Base-by-base conservation (phyloP, 331 rosid species). In the Saraca asoca region DNA sequence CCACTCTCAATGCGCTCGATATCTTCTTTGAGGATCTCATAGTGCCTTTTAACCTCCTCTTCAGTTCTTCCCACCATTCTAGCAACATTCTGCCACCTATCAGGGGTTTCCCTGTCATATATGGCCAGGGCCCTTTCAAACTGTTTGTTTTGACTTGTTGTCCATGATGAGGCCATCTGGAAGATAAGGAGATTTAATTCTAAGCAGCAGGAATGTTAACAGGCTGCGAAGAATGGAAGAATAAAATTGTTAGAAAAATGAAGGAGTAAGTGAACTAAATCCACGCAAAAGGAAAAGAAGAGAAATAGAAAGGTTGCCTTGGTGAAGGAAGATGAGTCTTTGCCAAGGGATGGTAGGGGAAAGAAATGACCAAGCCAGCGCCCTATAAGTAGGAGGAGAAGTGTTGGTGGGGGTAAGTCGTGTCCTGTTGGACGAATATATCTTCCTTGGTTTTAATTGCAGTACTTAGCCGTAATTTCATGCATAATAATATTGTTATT, bases 21-120 rank as follows among this genome's bases (percentile, higher is more conserved):
- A 78, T 90, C 95, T 63, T 85, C 85, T 55, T 78, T 63, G 70
- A 90, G 90, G 76, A 85, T 64, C 66, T 87, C 83, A 58, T 87
- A 90, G 76, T 83, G 95, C 58, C 41, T 72, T 70, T 82, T 85
- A 54, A 90, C 91, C 19, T 87, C 96, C 17, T 81, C 91, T 0
- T 78, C 90, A n/a, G 96, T 72, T 58, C 80, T 90, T 54, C 95
- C 84, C 17, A 87, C 91, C 3, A 72, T 73, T 58, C 68, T 58
- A 5, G 95, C 96, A 50, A 90, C 83, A 77, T 90, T 90, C 76
- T 77, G 91, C 95, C 96, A 90, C 48, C 85, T 80, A 53, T 90
- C 96, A 0, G 95, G 88, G 52, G 90, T 83, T 62, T 90, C 96
- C 70, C 62, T 81, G 45, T 90, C 88, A 65, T 75, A 80, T 59